Evolutionary conservation across 1,284 basidiomycete genomes (phyloP), one percentile per base, ranked within the genome.

Genomic region (Trametes sp.): DNA sequence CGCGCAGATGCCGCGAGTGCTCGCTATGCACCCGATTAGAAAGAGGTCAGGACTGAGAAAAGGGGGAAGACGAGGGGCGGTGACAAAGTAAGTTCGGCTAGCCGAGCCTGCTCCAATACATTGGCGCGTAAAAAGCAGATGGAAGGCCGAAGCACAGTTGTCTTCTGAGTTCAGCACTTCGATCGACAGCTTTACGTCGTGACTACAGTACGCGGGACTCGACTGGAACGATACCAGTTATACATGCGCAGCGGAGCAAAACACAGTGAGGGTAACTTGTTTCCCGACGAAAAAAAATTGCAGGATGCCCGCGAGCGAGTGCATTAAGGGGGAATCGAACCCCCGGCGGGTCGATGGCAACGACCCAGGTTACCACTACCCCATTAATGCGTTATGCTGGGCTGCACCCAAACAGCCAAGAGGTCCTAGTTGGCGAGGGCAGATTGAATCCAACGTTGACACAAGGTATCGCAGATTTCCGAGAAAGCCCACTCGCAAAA

Each of bases 321-420:
- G 86, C 87, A 88, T 87, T 86, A 87, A 88, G 86, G 70, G 87
- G 85, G 86, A 88, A 88, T 89, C 84, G 86, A 88, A 88, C 87
- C 82, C 86, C 85, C 86, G 86, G 87, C 86, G 86, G 87, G 86
- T 87, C 75, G 76, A 80, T 81, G 70, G 63, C 66, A 67, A 67
- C 66, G 66, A 67, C 66, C 63, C 66, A 67, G 63, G 63, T 67
- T 67, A 67, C 66, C 66, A 67, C 66, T 67, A 67, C 66, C 66
- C 66, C 66, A 65, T 67, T 67, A 67, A 67, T 67, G 66, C 65
- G 1, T 42, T 10, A 7, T 2, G 9, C n/a, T 6, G 16, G 6
- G 13, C 38, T 4, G 6, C 16, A 4, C 38, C 14, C 13, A 4
- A 2, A n/a, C 16, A 41, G 14, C 6, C 35, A 36, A 13, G 38